Evolutionary conservation across 805 yeast genomes (phyloP).

Genomic region (Candida ficus): DNA sequence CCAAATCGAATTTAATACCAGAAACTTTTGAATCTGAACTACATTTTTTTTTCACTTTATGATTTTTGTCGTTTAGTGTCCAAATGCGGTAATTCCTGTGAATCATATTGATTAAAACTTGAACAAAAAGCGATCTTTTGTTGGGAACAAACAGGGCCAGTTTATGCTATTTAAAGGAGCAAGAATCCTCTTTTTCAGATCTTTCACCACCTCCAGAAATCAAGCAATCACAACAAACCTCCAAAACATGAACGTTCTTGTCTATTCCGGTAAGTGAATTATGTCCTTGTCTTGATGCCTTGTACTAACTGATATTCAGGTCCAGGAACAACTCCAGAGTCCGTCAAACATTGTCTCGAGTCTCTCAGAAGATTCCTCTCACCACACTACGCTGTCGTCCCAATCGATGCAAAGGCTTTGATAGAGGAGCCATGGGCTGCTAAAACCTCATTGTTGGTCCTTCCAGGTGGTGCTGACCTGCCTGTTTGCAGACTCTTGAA

Average conservation of each 20-base stretch:
- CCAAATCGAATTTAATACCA: too few relatives aligned
- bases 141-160: background rate
- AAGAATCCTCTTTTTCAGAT: background rate
- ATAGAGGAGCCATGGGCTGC: slow-evolving; percentile 83
- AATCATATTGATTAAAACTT: background rate
- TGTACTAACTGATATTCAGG: slow-evolving; percentile 27
- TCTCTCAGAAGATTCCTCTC: slow-evolving; percentile 70
- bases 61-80: background rate
- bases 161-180: slow-evolving; percentile 2
- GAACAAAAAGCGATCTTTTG: background rate
- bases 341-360: slow-evolving; percentile 79
- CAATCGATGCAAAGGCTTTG: slow-evolving; percentile 58
- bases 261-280: slow-evolving; percentile 44
- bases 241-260: slow-evolving; percentile 61
- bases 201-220: background rate
- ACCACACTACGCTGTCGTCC: slow-evolving; percentile 82
- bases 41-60: background rate
- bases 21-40: background rate
- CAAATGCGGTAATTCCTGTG: slow-evolving; percentile 2
- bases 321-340: slow-evolving; percentile 83
- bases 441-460: slow-evolving; percentile 71
- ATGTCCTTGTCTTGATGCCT: too few relatives aligned
- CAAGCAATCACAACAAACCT: background rate
- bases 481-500: slow-evolving; percentile 74
- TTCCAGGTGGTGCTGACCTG: slow-evolving; percentile 97